Conservation (phyloP, 108 stramenopile genomes). For the Cyclotella atomus region DNA sequence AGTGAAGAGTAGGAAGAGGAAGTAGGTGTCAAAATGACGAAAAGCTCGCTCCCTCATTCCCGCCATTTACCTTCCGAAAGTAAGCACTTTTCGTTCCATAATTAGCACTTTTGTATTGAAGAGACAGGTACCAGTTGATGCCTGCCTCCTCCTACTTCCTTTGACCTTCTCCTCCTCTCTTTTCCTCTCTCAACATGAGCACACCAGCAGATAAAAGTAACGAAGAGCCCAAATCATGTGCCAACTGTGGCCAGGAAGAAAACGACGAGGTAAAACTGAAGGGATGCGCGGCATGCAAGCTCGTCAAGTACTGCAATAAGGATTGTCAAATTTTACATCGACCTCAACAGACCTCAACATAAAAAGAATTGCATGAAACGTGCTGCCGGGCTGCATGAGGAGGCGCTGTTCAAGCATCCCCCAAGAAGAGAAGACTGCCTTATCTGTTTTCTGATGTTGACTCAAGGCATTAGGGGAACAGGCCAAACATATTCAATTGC, state of each 20-base stretch:
- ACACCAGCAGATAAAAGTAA: not conserved
- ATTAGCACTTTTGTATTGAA: no score
- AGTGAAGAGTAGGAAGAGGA: no score
- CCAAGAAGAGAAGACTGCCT: no score
- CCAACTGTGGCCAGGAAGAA: not conserved
- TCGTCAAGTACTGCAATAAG: no score
- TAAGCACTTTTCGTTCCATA: no score
- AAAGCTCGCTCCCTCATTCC: no score
- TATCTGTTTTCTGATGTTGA: no score
- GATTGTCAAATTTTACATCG: conserved; percentile 4
- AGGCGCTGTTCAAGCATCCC: not conserved
- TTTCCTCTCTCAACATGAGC: not conserved
- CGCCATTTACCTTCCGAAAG: no score
- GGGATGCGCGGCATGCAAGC: not conserved
- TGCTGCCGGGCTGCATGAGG: not conserved
- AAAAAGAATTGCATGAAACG: not conserved
- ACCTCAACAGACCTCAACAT: not conserved
- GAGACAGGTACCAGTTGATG: no score
- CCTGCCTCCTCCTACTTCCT: not conserved
- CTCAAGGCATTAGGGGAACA: not conserved
- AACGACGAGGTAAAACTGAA: not conserved
- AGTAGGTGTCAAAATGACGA: no score
- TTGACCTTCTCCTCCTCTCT: not conserved
- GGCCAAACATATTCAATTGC: not conserved
- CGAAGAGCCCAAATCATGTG: not conserved